These are phyloP conservation scores for Powellomyces hirtus DNA, from an alignment of 192 early-diverging fungal genomes.

Conservation along the genomic window DNA sequence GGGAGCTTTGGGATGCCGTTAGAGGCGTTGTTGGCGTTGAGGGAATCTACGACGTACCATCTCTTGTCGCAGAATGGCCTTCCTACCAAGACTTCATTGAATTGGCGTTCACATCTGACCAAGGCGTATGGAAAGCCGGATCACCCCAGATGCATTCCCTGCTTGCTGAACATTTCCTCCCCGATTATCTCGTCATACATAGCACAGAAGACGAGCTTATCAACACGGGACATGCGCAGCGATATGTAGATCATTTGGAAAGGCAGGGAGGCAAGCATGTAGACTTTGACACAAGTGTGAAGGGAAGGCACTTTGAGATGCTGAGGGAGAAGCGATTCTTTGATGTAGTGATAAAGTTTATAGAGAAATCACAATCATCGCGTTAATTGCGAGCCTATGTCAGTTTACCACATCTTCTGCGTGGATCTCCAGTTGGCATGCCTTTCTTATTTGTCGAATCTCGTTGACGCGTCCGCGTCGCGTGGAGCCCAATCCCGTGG, in stretches of 20 bases:
- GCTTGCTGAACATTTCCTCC: slow-evolving; percentile 16
- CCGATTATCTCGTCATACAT: slow-evolving; percentile 65
- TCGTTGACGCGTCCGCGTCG: too few species aligned
- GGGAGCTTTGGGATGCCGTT: not conserved
- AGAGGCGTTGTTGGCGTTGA: slow-evolving; percentile 71
- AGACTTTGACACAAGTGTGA: slow-evolving; percentile 23
- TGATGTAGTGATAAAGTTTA: slow-evolving; percentile 33
- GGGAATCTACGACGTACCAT: slow-evolving; percentile 81
- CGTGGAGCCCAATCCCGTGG: too few species aligned
- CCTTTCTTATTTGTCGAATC: too few species aligned
- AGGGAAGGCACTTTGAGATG: slow-evolving; percentile 38
- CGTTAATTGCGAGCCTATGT: too few species aligned
- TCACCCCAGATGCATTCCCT: slow-evolving; percentile 47
- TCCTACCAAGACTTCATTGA: slow-evolving; percentile 70
- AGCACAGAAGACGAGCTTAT: slow-evolving; percentile 70
- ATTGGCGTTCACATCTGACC: slow-evolving; percentile 62
- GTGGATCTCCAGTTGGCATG: too few species aligned
- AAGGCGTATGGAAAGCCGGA: slow-evolving; percentile 33
- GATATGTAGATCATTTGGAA: slow-evolving; percentile 42
- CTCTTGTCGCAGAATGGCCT: slow-evolving; percentile 61
- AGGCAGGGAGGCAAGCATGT: not conserved
- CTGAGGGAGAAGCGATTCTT: slow-evolving; percentile 27
- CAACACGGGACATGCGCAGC: slow-evolving; percentile 51
- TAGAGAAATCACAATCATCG: too few species aligned
- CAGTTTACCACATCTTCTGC: too few species aligned